Base-by-base conservation (phyloP, 169 alveolate species). In the Plasmodium reichenowi region DNA sequence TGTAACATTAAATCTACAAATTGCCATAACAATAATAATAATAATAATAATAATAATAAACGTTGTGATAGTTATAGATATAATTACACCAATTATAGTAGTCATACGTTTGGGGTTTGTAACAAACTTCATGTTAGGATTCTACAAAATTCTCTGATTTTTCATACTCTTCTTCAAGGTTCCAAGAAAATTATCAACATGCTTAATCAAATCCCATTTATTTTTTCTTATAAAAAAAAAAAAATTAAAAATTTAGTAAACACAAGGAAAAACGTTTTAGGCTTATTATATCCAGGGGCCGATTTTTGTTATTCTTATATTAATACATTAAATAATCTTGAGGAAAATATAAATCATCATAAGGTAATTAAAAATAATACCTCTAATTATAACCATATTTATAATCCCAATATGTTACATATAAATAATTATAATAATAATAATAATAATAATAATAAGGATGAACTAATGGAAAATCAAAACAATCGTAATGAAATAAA, bases 251-350 rank as follows among this genome's bases (percentile, higher is more conserved):
- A 71, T 4, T 72, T 59, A n/a, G n/a, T 72, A 24, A 17, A 60
- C 59, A 58, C 71, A 12, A 47, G 48, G 15, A 59, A 24, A 29
- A 72, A 72, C 47, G 48, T 72, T 43, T 58, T 86, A 48, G 62
- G 75, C 20, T 50, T 86, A 58, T 24, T 86, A 38, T 86, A 86
- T 52, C 92, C 92, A 3, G 92, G 92, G 4, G 74, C 71, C 50
- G 92, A 86, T 73, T 60, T 45, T 2, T 60, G 87, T 26, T 86
- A 86, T 62, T 70, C 92, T 24, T 86, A 86, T 64, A 60, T 72
- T 22, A 56, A 86, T 48, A 86, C 92, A 5, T 71, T 86, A 20
- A 15, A 29, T 20, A 10, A 26, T 10, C 12, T 64, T 22, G 48
- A 43, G 5, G 32, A 17, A 48, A 54, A 52, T 43, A 45, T 20